These are phyloP conservation scores for Pichia cephalocereana DNA, from an alignment of 805 yeast genomes.

Conservation along the genomic window DNA sequence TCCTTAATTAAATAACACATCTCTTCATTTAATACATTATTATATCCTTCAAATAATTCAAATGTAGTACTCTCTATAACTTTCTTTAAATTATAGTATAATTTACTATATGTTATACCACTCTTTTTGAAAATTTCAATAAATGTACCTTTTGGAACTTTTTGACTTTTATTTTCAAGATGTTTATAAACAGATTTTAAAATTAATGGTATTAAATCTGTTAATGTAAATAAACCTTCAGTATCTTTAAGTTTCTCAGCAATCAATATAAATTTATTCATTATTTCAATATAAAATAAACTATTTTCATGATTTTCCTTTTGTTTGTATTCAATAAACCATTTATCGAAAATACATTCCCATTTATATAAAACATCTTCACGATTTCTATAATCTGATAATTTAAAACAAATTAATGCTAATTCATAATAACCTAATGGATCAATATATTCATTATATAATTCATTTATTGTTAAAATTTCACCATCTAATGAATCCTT, in stretches of 20 bases:
- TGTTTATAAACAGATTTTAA: constrained; percentile 40
- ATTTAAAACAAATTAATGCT: constrained; percentile 67
- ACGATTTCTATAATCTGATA: constrained; percentile 75
- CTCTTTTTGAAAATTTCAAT: constrained; percentile 54
- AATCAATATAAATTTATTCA: constrained; percentile 29
- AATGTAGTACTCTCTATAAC: constrained; percentile 50
- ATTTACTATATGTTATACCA: constrained; percentile 54
- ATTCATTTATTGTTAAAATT: constrained; percentile 63
- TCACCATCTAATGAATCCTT: constrained; percentile 47
- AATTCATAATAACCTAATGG: constrained; percentile 83
- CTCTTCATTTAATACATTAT: constrained; percentile 34
- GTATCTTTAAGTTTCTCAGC: constrained; percentile 60
- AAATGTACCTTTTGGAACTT: constrained; percentile 37
- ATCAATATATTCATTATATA: constrained; percentile 80
- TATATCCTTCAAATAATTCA: constrained; percentile 42
- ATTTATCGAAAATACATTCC: constrained; percentile 58
- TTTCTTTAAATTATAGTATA: constrained; percentile 56
- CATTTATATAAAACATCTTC: constrained; percentile 79
- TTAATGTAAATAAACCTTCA: constrained; percentile 75
- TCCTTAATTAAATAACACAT: constrained; percentile 53
- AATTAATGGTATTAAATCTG: constrained; percentile 57
- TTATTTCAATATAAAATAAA: constrained; percentile 31
- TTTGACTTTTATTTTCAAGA: constrained; percentile 6
- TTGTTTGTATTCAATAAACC: constrained; percentile 25
- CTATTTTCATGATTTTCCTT: constrained; percentile 18